Evolutionary conservation across 257 asterid species (phyloP).

Genomic region (Solanum pinnatisectum): DNA sequence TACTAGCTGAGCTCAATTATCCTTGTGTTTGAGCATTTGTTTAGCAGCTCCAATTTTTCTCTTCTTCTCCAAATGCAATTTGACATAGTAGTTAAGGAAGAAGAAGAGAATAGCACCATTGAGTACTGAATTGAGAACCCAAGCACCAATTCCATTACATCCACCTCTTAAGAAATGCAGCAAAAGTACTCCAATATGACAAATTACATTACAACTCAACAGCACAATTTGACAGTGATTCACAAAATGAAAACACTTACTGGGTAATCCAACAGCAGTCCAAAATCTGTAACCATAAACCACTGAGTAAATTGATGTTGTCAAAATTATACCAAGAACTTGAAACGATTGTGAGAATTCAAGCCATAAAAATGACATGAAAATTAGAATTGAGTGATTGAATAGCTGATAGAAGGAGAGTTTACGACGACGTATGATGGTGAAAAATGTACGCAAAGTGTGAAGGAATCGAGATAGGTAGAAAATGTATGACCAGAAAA

Average conservation of each 20-base stretch:
- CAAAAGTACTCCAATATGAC: slow-evolving; percentile 62
- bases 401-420: slow-evolving; percentile 45
- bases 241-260: slow-evolving; percentile 67
- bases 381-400: slow-evolving; percentile 50
- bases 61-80: slow-evolving; percentile 25
- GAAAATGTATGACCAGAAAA: slow-evolving; percentile 79
- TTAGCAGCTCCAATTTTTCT: neutral
- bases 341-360: slow-evolving; percentile 85
- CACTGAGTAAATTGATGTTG: slow-evolving; percentile 48
- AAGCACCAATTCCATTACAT: slow-evolving; percentile 81
- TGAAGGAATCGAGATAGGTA: slow-evolving; percentile 81
- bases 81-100: slow-evolving; percentile 52
- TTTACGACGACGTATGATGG: slow-evolving; percentile 30
- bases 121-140: slow-evolving; percentile 68
- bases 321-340: slow-evolving; percentile 49
- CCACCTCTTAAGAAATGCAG: slow-evolving; percentile 71
- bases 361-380: slow-evolving; percentile 75
- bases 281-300: slow-evolving; percentile 89
- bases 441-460: slow-evolving; percentile 44
- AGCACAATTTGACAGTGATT: slow-evolving; percentile 57
- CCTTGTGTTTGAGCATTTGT: slow-evolving; percentile 15
- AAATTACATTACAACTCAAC: slow-evolving; percentile 48
- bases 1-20: slow-evolving; percentile 11
- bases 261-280: slow-evolving; percentile 68
- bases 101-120: slow-evolving; percentile 54